A percentile compares a stretch with the other conserved stretches of the same genome.
phyloP scores from a whole-genome alignment of 1,284 basidiomycete species.

The Cutaneotrichosporon sp. region DNA sequence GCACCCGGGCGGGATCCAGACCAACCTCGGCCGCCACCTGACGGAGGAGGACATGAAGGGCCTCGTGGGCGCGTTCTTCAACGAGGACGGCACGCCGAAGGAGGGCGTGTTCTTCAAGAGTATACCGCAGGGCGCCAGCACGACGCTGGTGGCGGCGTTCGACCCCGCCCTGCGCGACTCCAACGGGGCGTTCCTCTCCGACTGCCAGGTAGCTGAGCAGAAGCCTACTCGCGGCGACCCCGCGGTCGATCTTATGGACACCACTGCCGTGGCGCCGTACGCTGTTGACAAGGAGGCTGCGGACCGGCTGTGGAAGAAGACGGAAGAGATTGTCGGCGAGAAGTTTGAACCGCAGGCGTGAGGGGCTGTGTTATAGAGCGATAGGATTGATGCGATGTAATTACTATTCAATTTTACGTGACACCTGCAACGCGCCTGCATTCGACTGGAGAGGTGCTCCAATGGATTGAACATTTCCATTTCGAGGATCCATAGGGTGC shows the following conservation, averaged over 20 bases:
- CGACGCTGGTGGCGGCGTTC: constrained; percentile 12
- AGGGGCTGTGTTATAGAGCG: neutral
- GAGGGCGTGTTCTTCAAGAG: constrained; percentile 1
- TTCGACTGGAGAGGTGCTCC: no score
- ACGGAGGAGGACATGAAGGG: constrained; percentile 3
- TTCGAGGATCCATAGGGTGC: no score
- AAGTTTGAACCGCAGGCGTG: constrained; percentile 3
- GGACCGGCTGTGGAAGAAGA: constrained; percentile 2
- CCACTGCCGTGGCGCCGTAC: neutral
- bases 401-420: no score
- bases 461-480: no score
- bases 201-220: constrained; percentile 4
- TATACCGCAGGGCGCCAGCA: constrained; percentile 10
- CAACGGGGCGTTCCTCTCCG: constrained; percentile 10
- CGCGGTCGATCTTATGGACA: neutral
- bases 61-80: neutral
- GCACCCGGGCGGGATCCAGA: constrained; percentile 10
- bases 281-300: constrained; percentile 2
- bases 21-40: constrained; percentile 8
- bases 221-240: neutral
- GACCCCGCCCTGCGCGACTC: constrained; percentile 1
- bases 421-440: no score
- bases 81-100: constrained; percentile 9
- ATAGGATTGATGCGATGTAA: no score
- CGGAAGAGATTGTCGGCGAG: constrained; percentile 1